These are phyloP conservation scores for Yarrowia osloensis DNA, from an alignment of 805 yeast species.

Conservation along the genomic window DNA sequence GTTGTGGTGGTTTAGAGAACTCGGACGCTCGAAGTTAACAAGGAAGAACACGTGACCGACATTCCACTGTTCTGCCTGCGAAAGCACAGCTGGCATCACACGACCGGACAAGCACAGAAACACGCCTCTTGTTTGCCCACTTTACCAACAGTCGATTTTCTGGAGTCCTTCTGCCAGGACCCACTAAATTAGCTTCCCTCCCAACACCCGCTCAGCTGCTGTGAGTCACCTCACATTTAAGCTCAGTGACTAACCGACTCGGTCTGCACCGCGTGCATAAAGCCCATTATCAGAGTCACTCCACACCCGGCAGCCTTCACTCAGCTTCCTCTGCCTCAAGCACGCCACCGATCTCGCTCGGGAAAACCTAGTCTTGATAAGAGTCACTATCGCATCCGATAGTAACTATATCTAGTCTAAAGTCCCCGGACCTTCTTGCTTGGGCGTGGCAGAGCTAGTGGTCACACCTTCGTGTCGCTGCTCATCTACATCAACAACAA, in stretches of 20 bases:
- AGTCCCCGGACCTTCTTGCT: background rate
- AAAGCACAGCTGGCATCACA: background rate
- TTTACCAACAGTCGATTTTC: background rate
- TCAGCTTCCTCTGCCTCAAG: slow-evolving; percentile 4
- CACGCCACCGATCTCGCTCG: slow-evolving; percentile 31
- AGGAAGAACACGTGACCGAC: slow-evolving; percentile 25
- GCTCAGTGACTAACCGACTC: slow-evolving; percentile 31
- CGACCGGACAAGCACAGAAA: background rate
- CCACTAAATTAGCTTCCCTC: slow-evolving; percentile 17
- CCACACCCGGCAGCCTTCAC: background rate
- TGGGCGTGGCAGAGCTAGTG: slow-evolving; percentile 22
- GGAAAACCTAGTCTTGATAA: slow-evolving; percentile 30
- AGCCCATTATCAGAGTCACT: slow-evolving; percentile 21
- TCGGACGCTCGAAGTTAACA: slow-evolving; percentile 28
- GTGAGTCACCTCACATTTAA: slow-evolving; percentile 17
- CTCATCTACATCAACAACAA: background rate
- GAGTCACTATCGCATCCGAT: slow-evolving; percentile 30
- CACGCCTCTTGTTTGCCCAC: background rate
- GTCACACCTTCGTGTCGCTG: background rate
- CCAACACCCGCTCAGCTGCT: slow-evolving; percentile 5
- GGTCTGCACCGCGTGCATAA: slow-evolving; percentile 27
- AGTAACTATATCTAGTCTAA: slow-evolving; percentile 26
- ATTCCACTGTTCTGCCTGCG: slow-evolving; percentile 23
- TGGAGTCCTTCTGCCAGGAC: background rate
- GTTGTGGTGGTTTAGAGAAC: slow-evolving; percentile 21